These are phyloP conservation scores for Aeschynomene evenia DNA, from an alignment of 306 rosid species.

Conservation along the genomic window DNA sequence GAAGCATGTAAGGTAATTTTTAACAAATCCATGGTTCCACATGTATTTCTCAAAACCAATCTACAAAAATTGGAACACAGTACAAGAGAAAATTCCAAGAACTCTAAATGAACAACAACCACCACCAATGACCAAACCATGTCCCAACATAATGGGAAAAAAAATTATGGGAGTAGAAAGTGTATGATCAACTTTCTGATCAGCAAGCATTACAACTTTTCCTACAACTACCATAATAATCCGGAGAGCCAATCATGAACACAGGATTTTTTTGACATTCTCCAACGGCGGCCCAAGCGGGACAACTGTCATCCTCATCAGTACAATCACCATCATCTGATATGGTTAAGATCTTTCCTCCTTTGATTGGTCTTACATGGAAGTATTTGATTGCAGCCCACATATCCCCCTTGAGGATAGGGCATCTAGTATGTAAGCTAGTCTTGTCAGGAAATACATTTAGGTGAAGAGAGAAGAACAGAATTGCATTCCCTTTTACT, in stretches of 20 bases:
- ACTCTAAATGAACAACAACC: neutral
- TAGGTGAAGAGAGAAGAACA: conserved; percentile 62
- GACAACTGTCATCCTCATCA: conserved; percentile 63
- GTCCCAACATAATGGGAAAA: neutral
- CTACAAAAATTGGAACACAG: neutral
- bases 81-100: neutral
- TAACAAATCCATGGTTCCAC: neutral
- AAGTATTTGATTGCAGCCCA: conserved; percentile 71
- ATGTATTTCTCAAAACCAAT: neutral
- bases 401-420: conserved; percentile 67
- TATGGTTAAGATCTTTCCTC: conserved; percentile 27
- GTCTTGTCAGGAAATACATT: conserved; percentile 57
- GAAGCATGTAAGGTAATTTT: neutral
- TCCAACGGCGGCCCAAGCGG: conserved; percentile 72
- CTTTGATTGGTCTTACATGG: conserved; percentile 41
- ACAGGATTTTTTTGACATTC: conserved; percentile 80
- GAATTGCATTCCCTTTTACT: conserved; percentile 70
- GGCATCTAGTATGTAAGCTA: conserved; percentile 69
- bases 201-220: conserved; percentile 78
- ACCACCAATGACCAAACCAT: neutral
- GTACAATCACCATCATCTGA: conserved; percentile 50
- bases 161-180: neutral
- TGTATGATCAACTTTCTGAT: conserved; percentile 1
- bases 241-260: conserved; percentile 86
- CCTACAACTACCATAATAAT: conserved; percentile 92